Evolutionary conservation across 106 monocot genomes (phyloP).

Genomic region (Apostasia ramifera): DNA sequence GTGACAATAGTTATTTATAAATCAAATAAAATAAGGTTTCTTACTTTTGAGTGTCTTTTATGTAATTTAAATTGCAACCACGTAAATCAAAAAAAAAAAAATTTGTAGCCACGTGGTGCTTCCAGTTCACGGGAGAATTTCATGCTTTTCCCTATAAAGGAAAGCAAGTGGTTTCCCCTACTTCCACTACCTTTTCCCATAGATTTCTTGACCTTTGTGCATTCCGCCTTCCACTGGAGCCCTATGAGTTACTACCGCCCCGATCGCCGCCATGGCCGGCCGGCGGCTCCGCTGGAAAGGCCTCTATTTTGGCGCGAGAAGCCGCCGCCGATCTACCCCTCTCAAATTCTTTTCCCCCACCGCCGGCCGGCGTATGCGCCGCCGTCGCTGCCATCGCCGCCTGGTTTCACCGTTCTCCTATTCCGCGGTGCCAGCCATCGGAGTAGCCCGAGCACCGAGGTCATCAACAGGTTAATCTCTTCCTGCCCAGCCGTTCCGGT

Average conservation of each 20-base stretch:
- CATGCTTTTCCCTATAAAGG: no score
- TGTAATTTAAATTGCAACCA: no score
- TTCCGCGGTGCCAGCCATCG: background rate
- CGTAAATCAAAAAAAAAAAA: no score
- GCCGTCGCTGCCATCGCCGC: background rate
- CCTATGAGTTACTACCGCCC: slow-evolving; percentile 1
- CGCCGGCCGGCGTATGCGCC: background rate
- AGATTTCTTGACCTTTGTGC: background rate
- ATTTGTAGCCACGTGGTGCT: no score
- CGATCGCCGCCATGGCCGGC: background rate
- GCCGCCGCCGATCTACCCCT: background rate
- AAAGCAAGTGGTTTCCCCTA: no score
- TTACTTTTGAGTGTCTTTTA: no score
- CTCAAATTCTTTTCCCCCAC: background rate
- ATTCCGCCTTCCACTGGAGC: background rate
- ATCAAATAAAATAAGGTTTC: no score
- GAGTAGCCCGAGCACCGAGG: background rate
- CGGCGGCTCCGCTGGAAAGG: background rate
- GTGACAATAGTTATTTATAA: no score
- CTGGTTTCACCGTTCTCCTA: slow-evolving; percentile 9
- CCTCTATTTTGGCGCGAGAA: background rate
- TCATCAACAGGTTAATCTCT: slow-evolving; percentile 10
- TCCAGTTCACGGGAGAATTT: no score
- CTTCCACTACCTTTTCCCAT: no score
- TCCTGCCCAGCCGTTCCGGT: slow-evolving; percentile 1